phyloP scores from a whole-genome alignment of 129 eudicot species.

The Artemisia argyi region DNA sequence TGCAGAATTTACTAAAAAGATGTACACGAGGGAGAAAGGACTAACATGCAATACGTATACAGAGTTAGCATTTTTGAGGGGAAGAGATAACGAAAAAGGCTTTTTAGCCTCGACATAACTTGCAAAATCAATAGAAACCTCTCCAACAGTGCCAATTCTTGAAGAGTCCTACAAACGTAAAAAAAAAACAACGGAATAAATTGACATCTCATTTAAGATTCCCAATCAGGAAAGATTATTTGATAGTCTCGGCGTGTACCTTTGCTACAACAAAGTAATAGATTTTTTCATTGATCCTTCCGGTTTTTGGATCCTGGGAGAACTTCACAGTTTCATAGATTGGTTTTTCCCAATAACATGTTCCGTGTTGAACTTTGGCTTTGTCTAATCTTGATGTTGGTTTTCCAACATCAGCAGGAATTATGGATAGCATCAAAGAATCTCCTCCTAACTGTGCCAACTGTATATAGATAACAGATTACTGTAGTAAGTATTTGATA shows the following conservation, averaged over 20 bases:
- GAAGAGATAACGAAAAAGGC: constrained; percentile 63
- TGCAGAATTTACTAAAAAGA: neutral
- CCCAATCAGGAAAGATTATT: constrained; percentile 21
- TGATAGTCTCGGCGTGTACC: constrained; percentile 41
- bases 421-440: constrained; percentile 69
- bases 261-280: constrained; percentile 67
- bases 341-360: constrained; percentile 88
- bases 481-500: neutral
- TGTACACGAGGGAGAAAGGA: constrained; percentile 21
- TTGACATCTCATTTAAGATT: constrained; percentile 4
- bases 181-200: neutral
- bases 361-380: constrained; percentile 62
- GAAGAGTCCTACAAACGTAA: constrained; percentile 79
- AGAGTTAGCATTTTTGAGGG: constrained; percentile 56
- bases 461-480: constrained; percentile 32
- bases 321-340: constrained; percentile 74
- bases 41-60: constrained; percentile 78
- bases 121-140: constrained; percentile 77
- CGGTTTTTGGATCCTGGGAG: constrained; percentile 60
- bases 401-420: constrained; percentile 82
- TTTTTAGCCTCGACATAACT: constrained; percentile 62
- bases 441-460: constrained; percentile 56
- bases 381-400: constrained; percentile 71
- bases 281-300: constrained; percentile 75
- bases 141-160: constrained; percentile 80